These are phyloP conservation scores for Candida mattraensis DNA, from an alignment of 805 yeast genomes.

Conservation along the genomic window DNA sequence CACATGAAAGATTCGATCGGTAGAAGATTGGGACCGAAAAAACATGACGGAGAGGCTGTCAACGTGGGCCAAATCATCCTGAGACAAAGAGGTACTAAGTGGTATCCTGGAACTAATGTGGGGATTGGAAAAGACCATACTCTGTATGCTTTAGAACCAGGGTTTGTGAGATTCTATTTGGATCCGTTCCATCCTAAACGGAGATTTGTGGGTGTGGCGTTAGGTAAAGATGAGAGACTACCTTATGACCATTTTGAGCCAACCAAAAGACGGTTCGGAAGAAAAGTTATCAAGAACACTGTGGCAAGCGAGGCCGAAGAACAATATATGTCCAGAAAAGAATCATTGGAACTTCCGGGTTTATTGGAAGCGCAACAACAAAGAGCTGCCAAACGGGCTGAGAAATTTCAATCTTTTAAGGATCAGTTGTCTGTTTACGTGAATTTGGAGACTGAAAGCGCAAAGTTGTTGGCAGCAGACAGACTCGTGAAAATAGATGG, in stretches of 20 bases:
- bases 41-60: slow-evolving; percentile 74
- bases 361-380: slow-evolving; percentile 40
- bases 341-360: slow-evolving; percentile 54
- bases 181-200: slow-evolving; percentile 97
- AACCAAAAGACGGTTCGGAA: slow-evolving; percentile 80
- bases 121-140: slow-evolving; percentile 94
- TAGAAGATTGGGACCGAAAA: slow-evolving; percentile 89
- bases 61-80: slow-evolving; percentile 81
- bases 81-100: slow-evolving; percentile 93
- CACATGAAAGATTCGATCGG: slow-evolving; percentile 94
- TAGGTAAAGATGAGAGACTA: slow-evolving; percentile 57
- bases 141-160: slow-evolving; percentile 86
- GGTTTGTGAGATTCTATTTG: slow-evolving; percentile 83
- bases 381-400: slow-evolving; percentile 42
- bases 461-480: slow-evolving; percentile 41
- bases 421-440: slow-evolving; percentile 32
- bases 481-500: slow-evolving; percentile 58
- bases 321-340: slow-evolving; percentile 65
- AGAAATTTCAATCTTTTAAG: slow-evolving; percentile 31
- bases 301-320: slow-evolving; percentile 58
- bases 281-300: slow-evolving; percentile 49
- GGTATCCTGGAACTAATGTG: slow-evolving; percentile 91
- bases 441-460: slow-evolving; percentile 19
- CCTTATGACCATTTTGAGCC: slow-evolving; percentile 95
- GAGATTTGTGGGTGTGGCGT: slow-evolving; percentile 85